Evolutionary conservation across 495 filamentous ascomycete species (phyloP), one percentile per base, ranked within the genome.

Genomic region (Sporormia fimetaria): DNA sequence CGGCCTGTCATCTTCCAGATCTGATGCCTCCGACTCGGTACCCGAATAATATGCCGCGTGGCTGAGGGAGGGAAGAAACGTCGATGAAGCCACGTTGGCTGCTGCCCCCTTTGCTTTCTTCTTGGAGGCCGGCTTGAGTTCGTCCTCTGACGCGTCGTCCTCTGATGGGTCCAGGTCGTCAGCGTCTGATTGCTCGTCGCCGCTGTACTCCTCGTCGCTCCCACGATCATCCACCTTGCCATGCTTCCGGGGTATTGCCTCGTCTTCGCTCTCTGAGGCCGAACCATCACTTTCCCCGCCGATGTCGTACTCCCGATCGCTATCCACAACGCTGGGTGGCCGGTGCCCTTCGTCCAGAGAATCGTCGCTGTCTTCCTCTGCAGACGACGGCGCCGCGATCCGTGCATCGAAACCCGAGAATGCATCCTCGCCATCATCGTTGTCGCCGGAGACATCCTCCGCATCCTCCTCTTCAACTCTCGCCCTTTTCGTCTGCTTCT

Each of bases 31-130:
- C 1, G 73, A 69, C 48, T 87, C 86, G 3, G 83, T 87, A 49
- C 86, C 90, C 12, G 88, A 95, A 61, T 81, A 80, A 65, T 98
- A 98, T 31, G 86, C 87, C 12, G 80, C 81, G 71, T 88, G 81
- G 42, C 66, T 73, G 2, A 98, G 70, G 4, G 83, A 80, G 2
- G 90, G 92, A 3, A 98, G 70, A 68, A 95, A 94, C 1, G 75
- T 80, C 6, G 77, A 78, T 29, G 32, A 28, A 1, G 36, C 21
- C 1, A 21, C 17, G 25, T 25, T 28, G n/a, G n/a, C n/a, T 17
- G 35, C 31, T 11, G 11, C 12, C 4, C 4, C n/a, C 12, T 10
- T 20, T 2, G 20, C 4, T 15, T 33, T 33, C 6, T 11, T 10
- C 26, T 36, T 45, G 7, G 32, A 11, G 11, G 31, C 29, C 6